phyloP scores from a whole-genome alignment of 2,329 filamentous ascomycete species.

The Cytospora schulzeri region DNA sequence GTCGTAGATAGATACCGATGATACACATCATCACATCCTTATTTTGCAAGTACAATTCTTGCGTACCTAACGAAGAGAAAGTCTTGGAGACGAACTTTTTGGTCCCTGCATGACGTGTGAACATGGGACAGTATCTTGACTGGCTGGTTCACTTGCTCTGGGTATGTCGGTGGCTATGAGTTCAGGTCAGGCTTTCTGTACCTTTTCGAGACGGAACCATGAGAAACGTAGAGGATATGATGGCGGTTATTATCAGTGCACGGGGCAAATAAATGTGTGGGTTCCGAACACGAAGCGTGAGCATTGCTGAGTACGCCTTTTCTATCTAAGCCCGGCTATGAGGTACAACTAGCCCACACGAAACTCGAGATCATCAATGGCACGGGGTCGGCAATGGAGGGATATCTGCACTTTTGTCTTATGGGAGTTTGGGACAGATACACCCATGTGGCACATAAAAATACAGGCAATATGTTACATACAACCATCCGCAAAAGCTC shows the following conservation, averaged over 20 bases:
- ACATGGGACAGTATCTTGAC: neutral
- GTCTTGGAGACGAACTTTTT: neutral
- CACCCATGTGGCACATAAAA: neutral
- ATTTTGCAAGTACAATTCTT: conserved; percentile 5
- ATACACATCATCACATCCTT: conserved; percentile 26
- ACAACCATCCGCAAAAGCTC: neutral
- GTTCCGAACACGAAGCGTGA: neutral
- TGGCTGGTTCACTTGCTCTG: neutral
- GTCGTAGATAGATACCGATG: conserved; percentile 29
- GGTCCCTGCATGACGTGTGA: neutral
- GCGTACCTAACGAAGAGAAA: neutral
- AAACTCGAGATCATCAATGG: neutral
- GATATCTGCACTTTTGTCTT: neutral
- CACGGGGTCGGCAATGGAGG: neutral
- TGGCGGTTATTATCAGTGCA: neutral
- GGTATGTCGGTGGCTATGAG: neutral
- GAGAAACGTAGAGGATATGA: neutral
- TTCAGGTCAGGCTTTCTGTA: neutral
- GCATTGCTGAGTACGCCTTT: neutral
- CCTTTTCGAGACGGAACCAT: neutral
- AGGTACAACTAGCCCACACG: neutral
- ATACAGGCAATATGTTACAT: neutral
- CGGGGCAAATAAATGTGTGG: neutral
- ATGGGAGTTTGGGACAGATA: neutral
- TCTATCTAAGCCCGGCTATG: neutral